Percentiles rank a stretch among this genome's conserved stretches.
Conservation (phyloP, 169 alveolate species). For the Prorocentrum cordatum region DNA sequence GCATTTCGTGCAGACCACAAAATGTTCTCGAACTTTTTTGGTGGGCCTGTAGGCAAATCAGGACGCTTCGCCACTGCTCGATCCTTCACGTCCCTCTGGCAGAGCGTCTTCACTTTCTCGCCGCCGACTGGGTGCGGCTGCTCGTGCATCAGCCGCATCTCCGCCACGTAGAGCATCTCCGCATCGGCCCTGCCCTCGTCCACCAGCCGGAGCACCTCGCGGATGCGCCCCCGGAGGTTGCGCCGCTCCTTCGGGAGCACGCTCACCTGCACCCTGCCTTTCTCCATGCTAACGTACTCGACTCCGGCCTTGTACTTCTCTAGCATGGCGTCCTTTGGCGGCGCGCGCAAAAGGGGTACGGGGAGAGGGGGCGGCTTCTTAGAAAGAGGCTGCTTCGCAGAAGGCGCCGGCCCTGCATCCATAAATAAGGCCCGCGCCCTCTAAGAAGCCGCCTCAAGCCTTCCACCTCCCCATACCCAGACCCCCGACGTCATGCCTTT, state of each 20-base stretch:
- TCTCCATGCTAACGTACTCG: constrained; percentile 29
- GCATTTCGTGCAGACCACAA: too few relatives aligned
- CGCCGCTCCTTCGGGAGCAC: constrained; percentile 30
- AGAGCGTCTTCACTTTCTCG: too few relatives aligned
- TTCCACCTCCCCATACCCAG: too few relatives aligned
- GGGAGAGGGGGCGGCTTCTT: neutral
- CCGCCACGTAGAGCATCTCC: constrained; percentile 1
- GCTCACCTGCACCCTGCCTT: neutral
- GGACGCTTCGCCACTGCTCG: too few relatives aligned
- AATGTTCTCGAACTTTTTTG: too few relatives aligned
- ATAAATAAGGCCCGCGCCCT: too few relatives aligned
- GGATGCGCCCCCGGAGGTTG: constrained; percentile 24
- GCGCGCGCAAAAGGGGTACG: neutral
- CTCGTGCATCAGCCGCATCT: constrained; percentile 18
- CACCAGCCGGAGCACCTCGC: constrained; percentile 11
- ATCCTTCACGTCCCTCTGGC: too few relatives aligned
- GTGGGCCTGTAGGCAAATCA: too few relatives aligned
- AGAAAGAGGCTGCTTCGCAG: neutral
- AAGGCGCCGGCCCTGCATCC: neutral
- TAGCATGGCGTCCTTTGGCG: neutral
- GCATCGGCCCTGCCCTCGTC: constrained; percentile 12
- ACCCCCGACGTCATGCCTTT: too few relatives aligned
- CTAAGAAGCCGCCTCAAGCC: too few relatives aligned
- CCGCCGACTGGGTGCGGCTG: too few relatives aligned
- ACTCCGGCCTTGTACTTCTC: constrained; percentile 33